Percentiles rank a stretch among this genome's conserved stretches.
Conservation (phyloP, 352 stramenopile species). For the Pythium myriotylum region DNA sequence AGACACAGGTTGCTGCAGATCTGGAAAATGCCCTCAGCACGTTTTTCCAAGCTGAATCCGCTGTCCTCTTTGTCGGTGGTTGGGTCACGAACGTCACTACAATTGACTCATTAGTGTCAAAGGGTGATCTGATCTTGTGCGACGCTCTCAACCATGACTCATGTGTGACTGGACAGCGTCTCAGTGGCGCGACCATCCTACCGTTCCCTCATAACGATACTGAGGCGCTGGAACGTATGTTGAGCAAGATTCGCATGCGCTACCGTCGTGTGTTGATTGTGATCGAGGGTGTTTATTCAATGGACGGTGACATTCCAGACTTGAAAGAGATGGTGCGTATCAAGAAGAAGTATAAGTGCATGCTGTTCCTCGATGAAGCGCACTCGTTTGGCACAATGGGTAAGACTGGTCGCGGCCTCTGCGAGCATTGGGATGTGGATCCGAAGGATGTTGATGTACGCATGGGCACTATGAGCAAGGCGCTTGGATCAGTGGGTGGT, state of each 20-base stretch:
- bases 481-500: conserved; percentile 36
- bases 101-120: conserved; percentile 70
- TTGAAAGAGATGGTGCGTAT: conserved; percentile 36
- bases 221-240: conserved; percentile 70
- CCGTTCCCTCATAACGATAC: conserved; percentile 83
- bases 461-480: conserved; percentile 55
- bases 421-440: conserved; percentile 33
- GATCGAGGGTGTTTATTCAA: conserved; percentile 46
- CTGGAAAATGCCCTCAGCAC: conserved; percentile 63
- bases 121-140: conserved; percentile 77
- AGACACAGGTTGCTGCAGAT: conserved; percentile 71
- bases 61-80: conserved; percentile 68
- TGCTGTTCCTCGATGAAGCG: conserved; percentile 42
- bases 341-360: conserved; percentile 43
- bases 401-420: conserved; percentile 40
- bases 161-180: conserved; percentile 71
- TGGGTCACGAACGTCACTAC: conserved; percentile 83
- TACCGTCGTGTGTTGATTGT: conserved; percentile 73
- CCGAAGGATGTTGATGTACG: conserved; percentile 37
- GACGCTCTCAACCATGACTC: conserved; percentile 84
- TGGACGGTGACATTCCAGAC: conserved; percentile 41
- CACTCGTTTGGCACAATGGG: conserved; percentile 47
- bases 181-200: conserved; percentile 78
- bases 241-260: conserved; percentile 63
- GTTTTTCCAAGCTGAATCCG: conserved; percentile 64